Evolutionary conservation across 768 basidiomycete species (phyloP).

Genomic region (Leccinum olivaceopallidum): DNA sequence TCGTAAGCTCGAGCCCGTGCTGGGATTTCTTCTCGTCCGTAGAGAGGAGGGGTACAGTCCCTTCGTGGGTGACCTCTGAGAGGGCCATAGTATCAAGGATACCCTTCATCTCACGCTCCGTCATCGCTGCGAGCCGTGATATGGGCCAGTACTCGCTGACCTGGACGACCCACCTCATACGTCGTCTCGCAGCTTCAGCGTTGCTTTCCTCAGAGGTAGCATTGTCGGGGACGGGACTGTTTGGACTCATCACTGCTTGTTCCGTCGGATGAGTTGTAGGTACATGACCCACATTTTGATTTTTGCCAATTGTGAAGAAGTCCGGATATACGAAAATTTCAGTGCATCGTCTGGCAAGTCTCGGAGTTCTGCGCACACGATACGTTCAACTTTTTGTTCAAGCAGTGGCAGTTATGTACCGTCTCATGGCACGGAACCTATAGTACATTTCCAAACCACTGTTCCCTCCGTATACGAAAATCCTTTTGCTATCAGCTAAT

Average conservation of each 20-base stretch:
- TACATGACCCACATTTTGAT: no score
- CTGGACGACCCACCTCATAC: constrained; percentile 93
- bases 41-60: constrained; percentile 17
- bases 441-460: no score
- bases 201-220: constrained; percentile 35
- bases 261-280: no score
- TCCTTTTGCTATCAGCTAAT: background rate
- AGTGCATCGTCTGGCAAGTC: no score
- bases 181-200: constrained; percentile 52
- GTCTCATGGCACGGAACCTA: no score
- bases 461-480: no score
- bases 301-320: no score
- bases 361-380: no score
- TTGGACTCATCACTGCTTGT: constrained; percentile 54
- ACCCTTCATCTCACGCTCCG: constrained; percentile 64
- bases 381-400: no score
- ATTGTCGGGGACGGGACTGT: constrained; percentile 55
- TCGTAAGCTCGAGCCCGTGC: constrained; percentile 25
- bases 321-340: no score
- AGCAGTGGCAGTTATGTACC: no score
- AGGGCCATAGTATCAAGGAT: constrained; percentile 60
- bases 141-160: constrained; percentile 97
- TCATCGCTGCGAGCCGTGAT: constrained; percentile 69
- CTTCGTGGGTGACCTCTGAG: constrained; percentile 15
- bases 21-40: constrained; percentile 38